Evolutionary conservation across 2,329 filamentous ascomycete genomes (phyloP).

Genomic region (Cercospora sojina): DNA sequence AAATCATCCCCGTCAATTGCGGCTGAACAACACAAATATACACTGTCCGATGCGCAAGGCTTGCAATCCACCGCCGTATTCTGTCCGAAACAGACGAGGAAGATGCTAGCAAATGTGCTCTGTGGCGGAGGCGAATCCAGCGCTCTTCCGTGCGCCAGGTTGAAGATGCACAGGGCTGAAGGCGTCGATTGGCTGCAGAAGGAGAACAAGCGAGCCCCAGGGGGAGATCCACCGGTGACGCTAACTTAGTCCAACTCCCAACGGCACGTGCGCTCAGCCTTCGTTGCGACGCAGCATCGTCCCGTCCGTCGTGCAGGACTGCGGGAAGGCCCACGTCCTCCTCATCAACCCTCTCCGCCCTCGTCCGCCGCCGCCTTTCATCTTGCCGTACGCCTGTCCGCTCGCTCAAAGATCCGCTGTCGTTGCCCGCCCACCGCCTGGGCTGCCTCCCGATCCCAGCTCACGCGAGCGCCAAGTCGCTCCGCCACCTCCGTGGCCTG

Average conservation of each 20-base stretch:
- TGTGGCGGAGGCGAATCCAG: not conserved
- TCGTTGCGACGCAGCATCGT: constrained; percentile 1
- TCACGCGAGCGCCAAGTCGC: constrained; percentile 4
- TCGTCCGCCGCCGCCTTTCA: not conserved
- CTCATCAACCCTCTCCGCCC: not conserved
- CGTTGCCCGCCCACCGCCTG: not conserved
- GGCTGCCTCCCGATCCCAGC: not conserved
- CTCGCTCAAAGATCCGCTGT: constrained; percentile 1
- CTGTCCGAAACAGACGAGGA: not conserved
- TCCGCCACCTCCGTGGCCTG: constrained; percentile 14
- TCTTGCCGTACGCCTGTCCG: not conserved
- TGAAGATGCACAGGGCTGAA: not conserved
- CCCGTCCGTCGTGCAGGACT: constrained; percentile 1
- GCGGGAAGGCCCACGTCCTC: not conserved
- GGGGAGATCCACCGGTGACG: not conserved
- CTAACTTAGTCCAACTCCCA: not conserved
- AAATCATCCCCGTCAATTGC: not conserved
- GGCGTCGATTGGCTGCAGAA: not conserved
- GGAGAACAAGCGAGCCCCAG: not conserved
- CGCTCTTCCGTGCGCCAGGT: not conserved
- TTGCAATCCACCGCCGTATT: not conserved
- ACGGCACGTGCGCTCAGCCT: not conserved
- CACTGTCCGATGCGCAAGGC: not conserved
- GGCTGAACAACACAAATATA: not conserved
- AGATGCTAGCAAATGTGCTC: not conserved